Evolutionary conservation across 108 stramenopile genomes (phyloP), one percentile per base, ranked within the genome.

Genomic region (Skeletonema tropicum): DNA sequence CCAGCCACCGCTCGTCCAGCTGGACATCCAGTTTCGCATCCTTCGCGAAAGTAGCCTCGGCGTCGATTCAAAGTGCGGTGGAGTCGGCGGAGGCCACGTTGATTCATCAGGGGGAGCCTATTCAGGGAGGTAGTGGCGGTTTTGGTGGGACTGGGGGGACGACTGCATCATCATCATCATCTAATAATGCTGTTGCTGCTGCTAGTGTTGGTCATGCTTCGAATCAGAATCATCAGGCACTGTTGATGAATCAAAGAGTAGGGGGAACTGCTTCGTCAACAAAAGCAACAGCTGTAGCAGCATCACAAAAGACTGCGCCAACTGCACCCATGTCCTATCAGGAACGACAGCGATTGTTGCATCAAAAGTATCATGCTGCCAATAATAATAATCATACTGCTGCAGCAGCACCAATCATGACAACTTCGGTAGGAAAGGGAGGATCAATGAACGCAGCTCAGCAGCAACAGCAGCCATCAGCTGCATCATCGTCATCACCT

Each of bases 11-110:
- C 5, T 72, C 62, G 55, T 58, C 77, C 55, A 70, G 41, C 80
- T 73, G 71, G 38, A 39, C 89, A 1, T 80, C 81, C 19, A 86
- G 75, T 58, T 59, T 88, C 31, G 84, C 78, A 30, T 76, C 81
- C 39, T 83, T 90, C 60, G 87, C 89, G 11, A 78, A 86, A 45
- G 78, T 75, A 12, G 89, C 85, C 6, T 74, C 76, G 7, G 89
- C 87, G 13, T 82, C 82, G 33, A 66, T 74, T 31, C 78, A 77
- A 15, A 72, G 72, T 14, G 69, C 65, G 21, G 71, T 76, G 6
- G 66, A 73, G 46, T 48, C 31, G 66, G 62, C 55, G 57, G 64
- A 73, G 55, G 69, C 61, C 55, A 46, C 41, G 25, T 69, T 73
- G 21, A 66, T 62, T 38, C 33, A 58, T 70, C 41, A 25, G 21